Evolutionary conservation across 306 rosid species (phyloP), one percentile per base, ranked within the genome.

Genomic region (Cercis canadensis): DNA sequence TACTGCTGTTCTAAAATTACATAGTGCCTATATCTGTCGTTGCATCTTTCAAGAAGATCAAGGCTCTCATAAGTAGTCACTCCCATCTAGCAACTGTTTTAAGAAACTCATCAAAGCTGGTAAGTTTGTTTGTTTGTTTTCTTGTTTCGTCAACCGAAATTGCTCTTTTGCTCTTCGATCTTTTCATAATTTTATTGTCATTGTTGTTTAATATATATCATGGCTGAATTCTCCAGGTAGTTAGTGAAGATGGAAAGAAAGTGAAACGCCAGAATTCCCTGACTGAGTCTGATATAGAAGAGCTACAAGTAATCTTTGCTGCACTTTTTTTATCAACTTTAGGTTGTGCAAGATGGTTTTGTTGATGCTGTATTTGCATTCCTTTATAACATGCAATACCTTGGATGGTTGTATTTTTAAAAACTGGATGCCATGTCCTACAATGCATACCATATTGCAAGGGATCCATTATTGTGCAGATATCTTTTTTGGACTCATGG

Each of bases 21-120:
- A 74, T 65, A 94, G 98, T 94, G 86, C 98, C 98, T 16, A 86
- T 91, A 74, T 86, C 91, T 62, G 92, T 94, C 74, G 96, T 94
- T 80, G 96, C 96, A 75, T 94, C 97, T 70, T 94, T 94, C 86
- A 94, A 94, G 92, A 94, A 94, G 92, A 94, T 94, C 61, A 94
- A 94, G 87, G 89, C 96, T 68, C 92, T 89, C 18, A 57, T 86
- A 75, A 82, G 62, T 71, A 80, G 85, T 69, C 87, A 91, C 73
- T 84, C 91, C 65, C 98, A 90, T 70, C 92, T 94, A 75, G 96
- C 98, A n/a, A 86, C 78, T 78, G 74, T 86, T 76, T 77, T 94
- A 84, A 88, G 88, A 64, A 91, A 80, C 83, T 94, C 98, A 14
- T 87, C 95, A 37, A 94, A 89, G 77, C 97, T 94, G 62, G 98